These are phyloP conservation scores for Heteromeles arbutifolia DNA, from an alignment of 306 rosid species.

Conservation along the genomic window DNA sequence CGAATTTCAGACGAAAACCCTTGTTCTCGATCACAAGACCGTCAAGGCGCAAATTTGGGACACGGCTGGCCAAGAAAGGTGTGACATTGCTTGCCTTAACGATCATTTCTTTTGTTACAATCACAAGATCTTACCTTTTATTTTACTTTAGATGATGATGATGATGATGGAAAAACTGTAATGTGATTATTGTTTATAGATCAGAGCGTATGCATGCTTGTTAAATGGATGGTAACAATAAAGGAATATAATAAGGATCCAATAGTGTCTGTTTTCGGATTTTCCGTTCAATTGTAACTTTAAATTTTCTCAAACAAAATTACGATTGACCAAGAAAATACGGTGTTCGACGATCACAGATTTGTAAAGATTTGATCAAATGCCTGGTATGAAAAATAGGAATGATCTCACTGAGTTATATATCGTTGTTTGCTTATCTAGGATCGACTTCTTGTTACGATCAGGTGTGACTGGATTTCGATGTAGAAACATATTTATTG, in stretches of 20 bases:
- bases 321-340: not conserved
- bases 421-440: not conserved
- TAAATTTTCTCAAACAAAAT: not conserved
- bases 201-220: not conserved
- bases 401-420: not conserved
- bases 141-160: not conserved
- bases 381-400: not conserved
- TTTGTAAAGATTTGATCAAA: not conserved
- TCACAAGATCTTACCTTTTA: not conserved
- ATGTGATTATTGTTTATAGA: not conserved
- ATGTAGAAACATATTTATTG: not conserved
- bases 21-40: conserved; percentile 64
- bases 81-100: not conserved
- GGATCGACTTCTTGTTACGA: not conserved
- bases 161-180: not conserved
- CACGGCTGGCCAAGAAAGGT: conserved; percentile 99
- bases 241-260: not conserved
- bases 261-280: not conserved
- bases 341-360: not conserved
- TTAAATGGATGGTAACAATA: not conserved
- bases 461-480: not conserved
- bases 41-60: conserved; percentile 95
- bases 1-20: conserved; percentile 89
- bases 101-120: not conserved
- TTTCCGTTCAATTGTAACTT: not conserved